These are phyloP conservation scores for Talaromyces sp. DNA, from an alignment of 2,329 filamentous ascomycete species.

Conservation along the genomic window DNA sequence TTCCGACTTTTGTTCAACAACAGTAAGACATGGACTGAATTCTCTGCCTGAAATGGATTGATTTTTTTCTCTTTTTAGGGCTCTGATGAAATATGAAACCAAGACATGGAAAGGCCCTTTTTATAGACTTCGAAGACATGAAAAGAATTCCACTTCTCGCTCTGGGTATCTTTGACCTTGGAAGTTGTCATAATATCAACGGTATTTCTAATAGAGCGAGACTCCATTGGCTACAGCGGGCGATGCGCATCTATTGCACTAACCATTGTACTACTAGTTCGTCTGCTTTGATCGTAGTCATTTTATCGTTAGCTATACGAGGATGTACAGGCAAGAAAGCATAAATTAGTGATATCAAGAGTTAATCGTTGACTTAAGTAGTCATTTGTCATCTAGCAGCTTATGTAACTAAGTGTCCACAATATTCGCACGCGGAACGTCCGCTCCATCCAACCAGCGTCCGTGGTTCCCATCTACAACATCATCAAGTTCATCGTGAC, in stretches of 20 bases:
- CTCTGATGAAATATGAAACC: no score
- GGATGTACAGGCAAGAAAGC: background rate
- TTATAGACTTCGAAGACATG: background rate
- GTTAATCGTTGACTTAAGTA: background rate
- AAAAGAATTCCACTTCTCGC: background rate
- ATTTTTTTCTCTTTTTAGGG: no score
- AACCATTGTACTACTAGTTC: background rate
- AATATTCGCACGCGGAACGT: background rate
- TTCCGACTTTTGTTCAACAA: background rate
- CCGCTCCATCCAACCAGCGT: constrained; percentile 2
- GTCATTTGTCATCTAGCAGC: background rate
- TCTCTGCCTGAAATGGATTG: no score
- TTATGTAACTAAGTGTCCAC: background rate
- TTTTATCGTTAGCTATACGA: background rate
- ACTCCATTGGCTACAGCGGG: background rate
- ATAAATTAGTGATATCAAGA: background rate
- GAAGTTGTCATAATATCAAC: background rate
- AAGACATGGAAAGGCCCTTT: background rate
- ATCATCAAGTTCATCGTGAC: background rate
- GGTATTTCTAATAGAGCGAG: background rate
- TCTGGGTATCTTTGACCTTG: no score
- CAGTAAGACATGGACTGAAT: no score
- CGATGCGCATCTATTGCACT: background rate
- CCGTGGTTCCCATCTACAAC: background rate
- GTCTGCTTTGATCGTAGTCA: no score